These are phyloP conservation scores for Rhodotorula sp. DNA, from an alignment of 1,284 basidiomycete genomes.

Conservation along the genomic window DNA sequence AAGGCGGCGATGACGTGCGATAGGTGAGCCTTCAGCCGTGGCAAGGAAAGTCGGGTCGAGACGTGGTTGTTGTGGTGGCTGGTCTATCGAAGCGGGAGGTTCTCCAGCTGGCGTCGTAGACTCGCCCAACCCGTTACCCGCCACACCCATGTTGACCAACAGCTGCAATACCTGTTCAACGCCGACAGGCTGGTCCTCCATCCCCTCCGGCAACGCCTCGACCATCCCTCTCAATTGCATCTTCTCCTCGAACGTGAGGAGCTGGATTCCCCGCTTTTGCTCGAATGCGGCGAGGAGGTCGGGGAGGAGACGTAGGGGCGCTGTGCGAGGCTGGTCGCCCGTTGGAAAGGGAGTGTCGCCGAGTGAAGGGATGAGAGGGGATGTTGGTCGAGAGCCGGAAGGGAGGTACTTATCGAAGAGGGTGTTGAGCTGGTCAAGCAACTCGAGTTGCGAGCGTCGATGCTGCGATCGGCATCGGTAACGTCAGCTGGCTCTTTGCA, in stretches of 20 bases:
- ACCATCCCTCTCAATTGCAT: slow-evolving; percentile 10
- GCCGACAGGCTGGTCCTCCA: slow-evolving; percentile 20
- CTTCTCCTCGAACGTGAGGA: slow-evolving; percentile 18
- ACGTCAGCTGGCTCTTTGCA: too few relatives aligned
- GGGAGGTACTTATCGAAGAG: slow-evolving; percentile 32
- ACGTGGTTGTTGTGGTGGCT: not conserved
- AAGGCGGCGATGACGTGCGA: slow-evolving; percentile 7
- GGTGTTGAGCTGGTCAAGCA: slow-evolving; percentile 26
- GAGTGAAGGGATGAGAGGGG: slow-evolving; percentile 9
- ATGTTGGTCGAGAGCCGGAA: slow-evolving; percentile 8
- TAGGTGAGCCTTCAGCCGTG: slow-evolving; percentile 11
- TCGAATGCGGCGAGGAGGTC: slow-evolving; percentile 30
- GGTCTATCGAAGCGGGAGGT: not conserved
- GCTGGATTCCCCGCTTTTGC: slow-evolving; percentile 20
- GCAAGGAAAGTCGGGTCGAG: not conserved
- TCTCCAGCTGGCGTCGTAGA: not conserved
- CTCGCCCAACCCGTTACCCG: not conserved
- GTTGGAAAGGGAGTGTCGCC: not conserved
- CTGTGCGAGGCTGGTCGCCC: slow-evolving; percentile 7
- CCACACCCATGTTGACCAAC: slow-evolving; percentile 19
- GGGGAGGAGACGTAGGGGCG: slow-evolving; percentile 22
- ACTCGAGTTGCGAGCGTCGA: slow-evolving; percentile 29
- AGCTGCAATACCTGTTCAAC: slow-evolving; percentile 26
- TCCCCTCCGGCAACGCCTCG: not conserved
- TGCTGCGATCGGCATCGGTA: not conserved